Conservation (phyloP, 2,329 filamentous ascomycete genomes). For the Aspergillus ruber region DNA sequence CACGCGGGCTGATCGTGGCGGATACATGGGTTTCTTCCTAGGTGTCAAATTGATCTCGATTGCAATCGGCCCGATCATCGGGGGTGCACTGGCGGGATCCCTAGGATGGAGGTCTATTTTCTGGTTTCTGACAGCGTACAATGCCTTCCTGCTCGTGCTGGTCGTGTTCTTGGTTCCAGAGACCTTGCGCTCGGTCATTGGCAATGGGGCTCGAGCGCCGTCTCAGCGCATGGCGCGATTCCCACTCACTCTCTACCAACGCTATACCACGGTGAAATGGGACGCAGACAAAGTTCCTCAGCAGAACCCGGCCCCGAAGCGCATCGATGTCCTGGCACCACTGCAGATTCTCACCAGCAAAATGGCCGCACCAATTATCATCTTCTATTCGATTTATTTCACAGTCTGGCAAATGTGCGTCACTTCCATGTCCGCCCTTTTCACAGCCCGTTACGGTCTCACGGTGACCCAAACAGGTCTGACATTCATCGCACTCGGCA, state of each 20-base stretch:
- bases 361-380: too few species aligned
- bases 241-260: too few species aligned
- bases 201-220: slow-evolving; percentile 22
- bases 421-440: slow-evolving; percentile 47
- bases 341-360: too few species aligned
- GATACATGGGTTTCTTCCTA: slow-evolving; percentile 23
- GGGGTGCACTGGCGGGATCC: slow-evolving; percentile 18
- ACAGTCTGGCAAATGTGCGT: slow-evolving; percentile 53
- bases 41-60: slow-evolving; percentile 19
- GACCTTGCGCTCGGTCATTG: slow-evolving; percentile 27
- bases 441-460: slow-evolving; percentile 40
- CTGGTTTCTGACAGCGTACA: slow-evolving; percentile 24
- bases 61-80: slow-evolving; percentile 23
- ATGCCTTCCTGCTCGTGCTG: slow-evolving; percentile 12
- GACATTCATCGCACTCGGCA: slow-evolving; percentile 51
- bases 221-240: slow-evolving; percentile 8
- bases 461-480: slow-evolving; percentile 43
- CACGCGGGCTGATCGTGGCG: slow-evolving; percentile 23
- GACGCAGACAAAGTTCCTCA: too few species aligned
- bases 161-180: slow-evolving; percentile 19
- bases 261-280: too few species aligned
- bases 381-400: slow-evolving; percentile 41
- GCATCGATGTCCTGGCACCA: too few species aligned
- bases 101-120: slow-evolving; percentile 25
- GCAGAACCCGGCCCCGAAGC: too few species aligned